phyloP scores from a whole-genome alignment of 768 basidiomycete genomes.

The Suillus sp. region DNA sequence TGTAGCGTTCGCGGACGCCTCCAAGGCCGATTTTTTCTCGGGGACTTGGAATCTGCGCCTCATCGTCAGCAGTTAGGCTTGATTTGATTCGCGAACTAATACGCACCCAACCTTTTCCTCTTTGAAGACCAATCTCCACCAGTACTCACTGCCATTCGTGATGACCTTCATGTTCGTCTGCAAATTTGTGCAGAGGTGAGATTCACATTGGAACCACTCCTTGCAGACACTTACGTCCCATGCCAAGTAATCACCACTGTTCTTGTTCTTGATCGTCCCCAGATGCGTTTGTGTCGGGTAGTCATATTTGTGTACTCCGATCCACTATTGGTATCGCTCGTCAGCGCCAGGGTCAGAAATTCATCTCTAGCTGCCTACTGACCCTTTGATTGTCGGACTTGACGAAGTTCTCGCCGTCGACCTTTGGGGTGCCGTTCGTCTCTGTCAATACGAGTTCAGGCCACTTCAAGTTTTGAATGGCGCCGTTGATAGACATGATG shows the following conservation, averaged over 20 bases:
- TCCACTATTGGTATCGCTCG: background rate
- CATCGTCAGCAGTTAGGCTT: background rate
- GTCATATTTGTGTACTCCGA: rapidly evolving
- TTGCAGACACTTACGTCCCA: background rate
- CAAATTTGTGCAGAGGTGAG: background rate
- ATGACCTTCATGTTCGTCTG: background rate
- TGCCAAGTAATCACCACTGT: background rate
- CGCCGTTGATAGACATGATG: background rate
- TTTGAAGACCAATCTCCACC: background rate
- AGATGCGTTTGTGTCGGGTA: rapidly evolving
- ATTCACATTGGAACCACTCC: background rate
- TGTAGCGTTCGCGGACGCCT: background rate
- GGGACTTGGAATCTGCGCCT: background rate
- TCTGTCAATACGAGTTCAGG: background rate
- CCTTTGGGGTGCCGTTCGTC: rapidly evolving
- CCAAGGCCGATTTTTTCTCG: too few species aligned
- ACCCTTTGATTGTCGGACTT: background rate
- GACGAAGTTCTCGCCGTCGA: background rate
- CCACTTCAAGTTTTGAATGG: background rate
- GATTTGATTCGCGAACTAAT: background rate
- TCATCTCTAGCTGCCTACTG: background rate
- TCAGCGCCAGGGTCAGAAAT: background rate
- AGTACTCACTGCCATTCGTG: background rate
- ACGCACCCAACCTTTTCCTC: background rate
- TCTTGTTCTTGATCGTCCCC: background rate